A percentile compares a stretch with the other conserved stretches of the same genome.
Conservation (phyloP, 768 basidiomycete genomes). For the Psilocybe azurescens region DNA sequence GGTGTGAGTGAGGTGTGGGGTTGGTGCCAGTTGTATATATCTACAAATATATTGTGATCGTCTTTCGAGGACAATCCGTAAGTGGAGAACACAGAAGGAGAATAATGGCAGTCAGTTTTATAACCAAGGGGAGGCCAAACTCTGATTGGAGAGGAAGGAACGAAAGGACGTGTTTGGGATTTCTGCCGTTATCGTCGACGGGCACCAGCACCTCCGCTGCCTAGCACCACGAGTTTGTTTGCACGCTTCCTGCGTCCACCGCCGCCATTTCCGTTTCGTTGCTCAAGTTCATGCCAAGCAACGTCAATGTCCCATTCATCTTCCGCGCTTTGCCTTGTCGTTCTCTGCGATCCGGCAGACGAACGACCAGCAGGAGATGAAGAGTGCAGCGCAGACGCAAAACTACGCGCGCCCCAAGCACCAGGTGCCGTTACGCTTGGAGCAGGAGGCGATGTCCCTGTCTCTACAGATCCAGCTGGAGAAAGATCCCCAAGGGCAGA, state of each 20-base stretch:
- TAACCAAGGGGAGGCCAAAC: background rate
- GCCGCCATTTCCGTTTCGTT: slow-evolving; percentile 33
- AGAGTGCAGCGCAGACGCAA: slow-evolving; percentile 79
- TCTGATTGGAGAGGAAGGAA: background rate
- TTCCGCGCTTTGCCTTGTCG: slow-evolving; percentile 37
- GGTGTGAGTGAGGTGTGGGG: background rate
- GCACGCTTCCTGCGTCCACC: slow-evolving; percentile 65
- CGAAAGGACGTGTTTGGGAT: background rate
- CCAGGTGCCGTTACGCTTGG: slow-evolving; percentile 37
- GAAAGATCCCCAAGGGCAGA: slow-evolving; percentile 22
- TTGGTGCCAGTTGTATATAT: background rate
- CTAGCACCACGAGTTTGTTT: slow-evolving; percentile 73
- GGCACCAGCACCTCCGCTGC: slow-evolving; percentile 62
- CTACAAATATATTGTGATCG: slow-evolving; percentile 5
- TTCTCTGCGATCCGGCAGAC: slow-evolving; percentile 30
- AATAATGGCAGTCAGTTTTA: background rate
- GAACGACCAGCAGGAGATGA: slow-evolving; percentile 34
- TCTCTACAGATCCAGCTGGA: background rate
- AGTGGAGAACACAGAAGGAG: background rate
- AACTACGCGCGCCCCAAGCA: slow-evolving; percentile 82
- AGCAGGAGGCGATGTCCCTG: slow-evolving; percentile 5
- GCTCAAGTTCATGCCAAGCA: slow-evolving; percentile 84
- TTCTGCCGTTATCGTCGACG: slow-evolving; percentile 47
- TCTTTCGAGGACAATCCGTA: background rate
- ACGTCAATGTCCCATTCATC: slow-evolving; percentile 83